Evolutionary conservation across 805 yeast species (phyloP).

Genomic region (Starmerella powellii): DNA sequence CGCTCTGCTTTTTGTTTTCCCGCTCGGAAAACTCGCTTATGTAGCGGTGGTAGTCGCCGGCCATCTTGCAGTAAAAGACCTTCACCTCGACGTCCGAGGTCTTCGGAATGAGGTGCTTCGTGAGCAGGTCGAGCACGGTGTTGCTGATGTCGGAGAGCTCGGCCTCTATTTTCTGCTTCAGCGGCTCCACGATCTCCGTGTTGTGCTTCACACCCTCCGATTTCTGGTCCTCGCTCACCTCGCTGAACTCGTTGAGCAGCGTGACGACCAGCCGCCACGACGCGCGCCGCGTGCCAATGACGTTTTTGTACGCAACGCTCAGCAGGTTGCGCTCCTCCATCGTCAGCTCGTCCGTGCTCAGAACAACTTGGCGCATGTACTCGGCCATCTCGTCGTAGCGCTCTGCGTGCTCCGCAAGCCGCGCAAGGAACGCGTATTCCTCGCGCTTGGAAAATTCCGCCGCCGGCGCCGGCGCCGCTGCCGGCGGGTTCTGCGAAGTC

Average conservation of each 20-base stretch:
- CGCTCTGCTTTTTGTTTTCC: slow-evolving; percentile 85
- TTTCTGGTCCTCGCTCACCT: slow-evolving; percentile 56
- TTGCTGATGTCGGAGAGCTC: slow-evolving; percentile 90
- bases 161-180: slow-evolving; percentile 86
- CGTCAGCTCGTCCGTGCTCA: slow-evolving; percentile 86
- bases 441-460: slow-evolving; percentile 42
- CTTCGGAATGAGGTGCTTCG: slow-evolving; percentile 80
- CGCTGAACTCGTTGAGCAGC: slow-evolving; percentile 74
- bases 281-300: slow-evolving; percentile 98
- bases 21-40: slow-evolving; percentile 91
- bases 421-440: slow-evolving; percentile 92
- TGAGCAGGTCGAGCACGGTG: slow-evolving; percentile 78
- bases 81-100: slow-evolving; percentile 96
- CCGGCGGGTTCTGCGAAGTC: not conserved
- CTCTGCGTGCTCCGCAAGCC: slow-evolving; percentile 98
- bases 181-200: slow-evolving; percentile 78
- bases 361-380: slow-evolving; percentile 95
- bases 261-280: slow-evolving; percentile 98
- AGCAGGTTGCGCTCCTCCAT: slow-evolving; percentile 96
- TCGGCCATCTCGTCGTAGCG: slow-evolving; percentile 99
- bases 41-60: slow-evolving; percentile 99
- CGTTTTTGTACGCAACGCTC: slow-evolving; percentile 96
- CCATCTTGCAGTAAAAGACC: slow-evolving; percentile 97
- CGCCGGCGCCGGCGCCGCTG: not conserved
- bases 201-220: slow-evolving; percentile 35